A percentile compares a stretch with the other conserved stretches of the same genome.
These are phyloP conservation scores for Nakazawaea ambrosiae DNA, from an alignment of 805 yeast genomes.

Conservation along the genomic window DNA sequence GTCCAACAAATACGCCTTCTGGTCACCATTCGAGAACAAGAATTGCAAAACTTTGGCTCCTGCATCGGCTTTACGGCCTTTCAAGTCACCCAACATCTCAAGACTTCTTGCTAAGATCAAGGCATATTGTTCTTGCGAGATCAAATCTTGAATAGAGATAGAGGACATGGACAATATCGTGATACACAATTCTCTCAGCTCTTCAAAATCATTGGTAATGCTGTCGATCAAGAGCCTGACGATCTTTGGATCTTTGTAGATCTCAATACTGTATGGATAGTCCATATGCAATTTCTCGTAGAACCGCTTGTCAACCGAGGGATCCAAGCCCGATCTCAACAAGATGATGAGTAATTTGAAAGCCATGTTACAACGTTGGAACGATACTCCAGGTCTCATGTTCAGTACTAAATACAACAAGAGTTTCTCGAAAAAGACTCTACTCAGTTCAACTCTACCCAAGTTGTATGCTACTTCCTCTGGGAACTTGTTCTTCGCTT, in stretches of 20 bases:
- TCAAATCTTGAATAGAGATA: constrained; percentile 19
- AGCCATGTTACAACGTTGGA: constrained; percentile 44
- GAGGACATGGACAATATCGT: constrained; percentile 40
- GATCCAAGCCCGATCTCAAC: constrained; percentile 51
- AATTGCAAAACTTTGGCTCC: constrained; percentile 66
- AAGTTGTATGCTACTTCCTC: constrained; percentile 27
- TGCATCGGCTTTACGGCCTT: constrained; percentile 66
- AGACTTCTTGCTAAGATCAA: constrained; percentile 17
- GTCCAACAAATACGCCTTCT: constrained; percentile 20
- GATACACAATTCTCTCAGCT: constrained; percentile 52
- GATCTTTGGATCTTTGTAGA: constrained; percentile 31
- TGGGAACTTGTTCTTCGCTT: constrained; percentile 29
- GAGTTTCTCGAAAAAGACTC: constrained; percentile 35
- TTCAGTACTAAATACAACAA: constrained; percentile 28
- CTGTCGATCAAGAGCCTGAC: constrained; percentile 51
- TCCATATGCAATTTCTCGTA: constrained; percentile 38
- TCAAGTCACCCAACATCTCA: constrained; percentile 29
- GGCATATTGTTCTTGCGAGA: constrained; percentile 16
- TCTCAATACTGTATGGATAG: constrained; percentile 39
- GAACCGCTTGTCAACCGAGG: constrained; percentile 26
- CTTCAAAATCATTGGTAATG: constrained; percentile 68
- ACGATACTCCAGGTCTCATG: constrained; percentile 50
- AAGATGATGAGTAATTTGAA: constrained; percentile 38
- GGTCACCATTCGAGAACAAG: constrained; percentile 23
- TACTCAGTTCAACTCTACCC: constrained; percentile 23